Base-by-base conservation (phyloP, 1,139 yeast genomes). In the Suhomyces taliae region DNA sequence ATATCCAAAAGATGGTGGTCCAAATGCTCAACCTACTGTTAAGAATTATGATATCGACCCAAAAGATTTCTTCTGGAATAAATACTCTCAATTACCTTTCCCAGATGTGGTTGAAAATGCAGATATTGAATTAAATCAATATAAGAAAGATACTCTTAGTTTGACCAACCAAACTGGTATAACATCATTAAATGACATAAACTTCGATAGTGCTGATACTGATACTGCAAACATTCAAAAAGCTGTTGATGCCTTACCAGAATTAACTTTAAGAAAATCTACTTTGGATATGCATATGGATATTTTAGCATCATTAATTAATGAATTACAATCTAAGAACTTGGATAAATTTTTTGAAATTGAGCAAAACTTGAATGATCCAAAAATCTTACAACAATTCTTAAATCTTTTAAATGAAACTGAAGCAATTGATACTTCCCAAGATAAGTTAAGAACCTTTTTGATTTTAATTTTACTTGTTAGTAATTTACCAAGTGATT, bases 61-160 rank as follows among this genome's bases (percentile, higher is more conserved):
- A 14, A 81, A 80, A 49, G 99, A 93, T 70, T 89, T 88, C 63
- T 93, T 93, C 69, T 93, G 99, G 99, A 74, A 70, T 53, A 76
- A 79, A 51, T 91, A 93, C 66, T 78, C 96, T 10, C 87, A 87
- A 48, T 72, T 90, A 49, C 98, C 99, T 36, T 93, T 93, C 74
- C 99, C 99, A 1, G 97, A 93, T 64, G 98, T 95, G 24, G 99
- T 95, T 33, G 99, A 93, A 63, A 89, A 89, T 65, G 93, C 96
- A 27, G 98, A 95, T 62, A 70, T 78, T 14, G 97, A 90, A 52
- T 76, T 91, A 51, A 83, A 85, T 53, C 76, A 78, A 47, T 93
- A 93, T 67, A 91, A 91, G 56, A 79, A 81, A 50, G 97, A 90
- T 58, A 97, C 98, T 2, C 85, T 83, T 52, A 95, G 87, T 49